These are phyloP conservation scores for Fusarium sp. DNA, from an alignment of 2,329 filamentous ascomycete species.

Conservation along the genomic window DNA sequence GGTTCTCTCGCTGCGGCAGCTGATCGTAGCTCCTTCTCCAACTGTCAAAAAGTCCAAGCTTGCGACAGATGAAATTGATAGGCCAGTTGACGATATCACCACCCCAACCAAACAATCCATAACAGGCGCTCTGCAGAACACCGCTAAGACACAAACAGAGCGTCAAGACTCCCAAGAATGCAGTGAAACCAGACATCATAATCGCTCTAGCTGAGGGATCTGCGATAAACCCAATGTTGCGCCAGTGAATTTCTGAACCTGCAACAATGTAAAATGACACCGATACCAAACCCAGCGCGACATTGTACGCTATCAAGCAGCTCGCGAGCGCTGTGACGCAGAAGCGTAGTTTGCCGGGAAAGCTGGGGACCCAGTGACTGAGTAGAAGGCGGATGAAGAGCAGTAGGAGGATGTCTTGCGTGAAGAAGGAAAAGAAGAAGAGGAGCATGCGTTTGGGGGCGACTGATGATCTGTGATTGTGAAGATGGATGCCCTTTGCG, in stretches of 20 bases:
- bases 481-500: conserved; percentile 51
- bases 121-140: conserved; percentile 46
- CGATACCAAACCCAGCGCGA: conserved; percentile 42
- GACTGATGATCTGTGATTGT: conserved; percentile 50
- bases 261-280: conserved; percentile 51
- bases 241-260: conserved; percentile 53
- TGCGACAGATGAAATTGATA: conserved; percentile 23
- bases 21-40: conserved; percentile 19
- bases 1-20: conserved; percentile 17
- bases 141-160: conserved; percentile 38
- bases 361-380: conserved; percentile 42
- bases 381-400: conserved; percentile 50
- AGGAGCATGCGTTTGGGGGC: conserved; percentile 46
- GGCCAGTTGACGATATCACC: conserved; percentile 49
- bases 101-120: conserved; percentile 44
- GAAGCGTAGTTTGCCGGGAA: conserved; percentile 24
- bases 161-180: conserved; percentile 40
- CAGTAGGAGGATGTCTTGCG: conserved; percentile 50
- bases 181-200: conserved; percentile 51
- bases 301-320: conserved; percentile 38
- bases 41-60: conserved; percentile 11
- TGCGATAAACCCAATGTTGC: conserved; percentile 50
- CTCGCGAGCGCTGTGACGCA: conserved; percentile 30
- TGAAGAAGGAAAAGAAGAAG: conserved; percentile 53
- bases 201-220: conserved; percentile 50